These are phyloP conservation scores for Neltuma alba DNA, from an alignment of 306 rosid species.

Conservation along the genomic window DNA sequence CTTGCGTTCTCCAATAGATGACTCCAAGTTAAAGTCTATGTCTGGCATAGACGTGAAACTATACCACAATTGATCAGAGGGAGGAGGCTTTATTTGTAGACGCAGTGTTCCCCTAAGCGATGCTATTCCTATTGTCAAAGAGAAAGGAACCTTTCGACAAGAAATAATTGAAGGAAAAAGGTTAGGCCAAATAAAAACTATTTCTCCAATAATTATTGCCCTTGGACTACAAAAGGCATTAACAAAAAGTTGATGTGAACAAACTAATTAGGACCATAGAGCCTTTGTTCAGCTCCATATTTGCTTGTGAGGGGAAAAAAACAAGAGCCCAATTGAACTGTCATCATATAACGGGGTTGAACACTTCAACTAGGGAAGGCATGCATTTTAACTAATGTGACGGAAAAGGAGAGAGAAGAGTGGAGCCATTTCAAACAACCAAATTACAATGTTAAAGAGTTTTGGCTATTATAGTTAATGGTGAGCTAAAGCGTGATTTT, in stretches of 20 bases:
- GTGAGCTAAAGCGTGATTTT: too few species aligned
- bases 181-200: not conserved
- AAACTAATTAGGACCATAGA: not conserved
- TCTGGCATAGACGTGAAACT: slow-evolving; percentile 94
- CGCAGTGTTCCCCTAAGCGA: slow-evolving; percentile 88
- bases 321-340: slow-evolving; percentile 12
- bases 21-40: slow-evolving; percentile 75
- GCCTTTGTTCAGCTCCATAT: slow-evolving; percentile 1
- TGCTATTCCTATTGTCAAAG: slow-evolving; percentile 73
- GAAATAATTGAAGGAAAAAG: slow-evolving; percentile 24
- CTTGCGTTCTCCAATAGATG: slow-evolving; percentile 85
- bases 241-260: not conserved
- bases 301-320: not conserved
- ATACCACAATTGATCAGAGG: slow-evolving; percentile 89
- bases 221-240: not conserved
- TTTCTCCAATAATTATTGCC: not conserved
- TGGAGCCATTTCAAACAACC: slow-evolving; percentile 14
- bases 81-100: slow-evolving; percentile 92
- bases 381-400: not conserved
- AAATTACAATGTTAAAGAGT: slow-evolving; percentile 1
- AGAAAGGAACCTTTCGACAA: slow-evolving; percentile 75
- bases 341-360: too few species aligned
- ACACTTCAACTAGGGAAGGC: not conserved
- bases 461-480: too few species aligned
- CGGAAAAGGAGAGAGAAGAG: not conserved